These are phyloP conservation scores for Globomyces sp. DNA, from an alignment of 371 early-diverging fungal species.

Conservation along the genomic window DNA sequence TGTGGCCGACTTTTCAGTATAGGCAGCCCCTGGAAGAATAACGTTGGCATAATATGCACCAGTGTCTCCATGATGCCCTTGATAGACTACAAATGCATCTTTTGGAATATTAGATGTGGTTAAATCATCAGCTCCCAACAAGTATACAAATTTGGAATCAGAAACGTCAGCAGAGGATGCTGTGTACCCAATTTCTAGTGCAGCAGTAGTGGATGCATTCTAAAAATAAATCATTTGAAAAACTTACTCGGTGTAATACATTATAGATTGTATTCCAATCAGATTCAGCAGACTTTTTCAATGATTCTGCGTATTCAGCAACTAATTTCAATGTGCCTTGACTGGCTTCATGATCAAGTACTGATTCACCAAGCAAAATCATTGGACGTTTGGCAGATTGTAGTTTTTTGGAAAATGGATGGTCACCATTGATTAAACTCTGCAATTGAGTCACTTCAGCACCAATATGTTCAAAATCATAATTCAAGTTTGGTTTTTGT, in stretches of 20 bases:
- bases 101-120: conserved; percentile 70
- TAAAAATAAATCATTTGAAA: conserved; percentile 22
- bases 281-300: conserved; percentile 67
- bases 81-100: conserved; percentile 96
- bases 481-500: conserved; percentile 72
- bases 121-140: conserved; percentile 91
- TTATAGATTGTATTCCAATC: conserved; percentile 85
- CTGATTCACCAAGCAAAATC: conserved; percentile 84
- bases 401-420: conserved; percentile 75
- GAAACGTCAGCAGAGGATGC: conserved; percentile 34
- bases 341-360: conserved; percentile 68
- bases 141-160: conserved; percentile 77
- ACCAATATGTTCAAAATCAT: conserved; percentile 88
- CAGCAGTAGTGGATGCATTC: conserved; percentile 84
- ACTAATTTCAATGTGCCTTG: conserved; percentile 60
- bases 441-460: conserved; percentile 66
- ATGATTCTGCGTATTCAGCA: conserved; percentile 53
- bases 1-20: conserved; percentile 95
- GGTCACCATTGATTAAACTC: conserved; percentile 64
- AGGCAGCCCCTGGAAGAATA: conserved; percentile 93
- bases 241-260: conserved; percentile 78
- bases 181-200: conserved; percentile 84
- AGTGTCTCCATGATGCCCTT: conserved; percentile 97
- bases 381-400: conserved; percentile 85
- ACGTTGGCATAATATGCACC: conserved; percentile 96